phyloP scores from a whole-genome alignment of 169 alveolate species.

The Babesia bovis region DNA sequence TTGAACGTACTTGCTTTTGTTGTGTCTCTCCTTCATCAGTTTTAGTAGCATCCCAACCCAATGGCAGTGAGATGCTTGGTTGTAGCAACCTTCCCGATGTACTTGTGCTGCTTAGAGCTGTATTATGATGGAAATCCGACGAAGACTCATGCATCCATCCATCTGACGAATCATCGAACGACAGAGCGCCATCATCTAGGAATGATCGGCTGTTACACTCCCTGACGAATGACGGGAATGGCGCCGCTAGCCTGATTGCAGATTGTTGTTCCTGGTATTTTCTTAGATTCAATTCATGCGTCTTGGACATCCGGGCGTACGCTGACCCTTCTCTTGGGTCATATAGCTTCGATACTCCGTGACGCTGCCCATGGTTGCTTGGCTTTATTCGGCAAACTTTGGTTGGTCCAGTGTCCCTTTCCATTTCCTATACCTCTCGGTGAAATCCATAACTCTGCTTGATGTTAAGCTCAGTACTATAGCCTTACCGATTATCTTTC shows the following conservation, averaged over 20 bases:
- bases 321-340: conserved; percentile 36
- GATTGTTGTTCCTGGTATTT: not conserved
- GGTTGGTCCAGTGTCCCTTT: not conserved
- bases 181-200: not conserved
- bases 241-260: not conserved
- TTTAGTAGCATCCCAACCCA: not conserved
- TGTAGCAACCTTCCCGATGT: not conserved
- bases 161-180: conserved; percentile 12
- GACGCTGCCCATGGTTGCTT: not conserved
- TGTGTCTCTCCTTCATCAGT: not conserved
- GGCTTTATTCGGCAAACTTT: not conserved
- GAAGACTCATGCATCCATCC: conserved; percentile 1
- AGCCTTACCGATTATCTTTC: no score
- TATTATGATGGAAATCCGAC: not conserved
- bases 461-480: not conserved
- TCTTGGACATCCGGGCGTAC: conserved; percentile 11
- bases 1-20: not conserved
- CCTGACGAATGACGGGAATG: not conserved
- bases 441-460: not conserved
- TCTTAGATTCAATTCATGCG: conserved; percentile 16
- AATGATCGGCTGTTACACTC: not conserved
- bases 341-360: conserved; percentile 8
- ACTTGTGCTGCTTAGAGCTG: not conserved
- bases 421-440: conserved; percentile 2
- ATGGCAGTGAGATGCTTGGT: conserved; percentile 15